Evolutionary conservation across 179 eudicot species (phyloP), one percentile per base, ranked within the genome.

Genomic region (Amaranthus tricolor): DNA sequence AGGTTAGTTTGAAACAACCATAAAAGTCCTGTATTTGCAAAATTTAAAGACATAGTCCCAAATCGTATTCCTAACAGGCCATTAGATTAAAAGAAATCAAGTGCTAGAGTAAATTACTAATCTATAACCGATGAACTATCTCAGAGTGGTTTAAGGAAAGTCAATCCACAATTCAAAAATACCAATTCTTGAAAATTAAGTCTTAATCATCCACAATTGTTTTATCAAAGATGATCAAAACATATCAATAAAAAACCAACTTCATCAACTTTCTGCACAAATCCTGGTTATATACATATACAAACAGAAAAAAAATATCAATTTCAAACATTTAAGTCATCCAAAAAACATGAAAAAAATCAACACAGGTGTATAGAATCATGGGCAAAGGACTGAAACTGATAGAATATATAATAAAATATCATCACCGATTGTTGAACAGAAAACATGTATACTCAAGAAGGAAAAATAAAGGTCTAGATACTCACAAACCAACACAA

Each of bases 401-500:
- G 61, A 78, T 31, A 24, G 9, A 48, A 72, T 45, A 57, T 66
- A 58, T 45, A 13, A 59, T 51, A 6, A 14, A 68, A 53, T 56
- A 53, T 24, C 54, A 68, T 53, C 51, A 51, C 44, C 68, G 70
- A 24, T 52, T 77, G 55, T 47, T 54, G 71, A 45, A 43, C 68
- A 66, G 2, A 54, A 73, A 72, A 58, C 72, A 60, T 60, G 45
- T 55, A 57, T 49, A 21, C 59, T 50, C 8, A n/a, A 1, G 8
- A 21, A 2, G 6, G 0, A 52, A 14, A 55, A 50, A 57, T 14
- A 55, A 5, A 57, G 11, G 17, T 9, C 44, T 50, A 54, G 66
- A 54, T 55, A 74, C 64, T 54, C 72, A 66, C 61, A 74, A 17
- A 74, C 71, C 45, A 73, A 13, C 24, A 45, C 24, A n/a, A 4